Conservation (phyloP, 495 filamentous ascomycete species). For the Talaromyces wortmannii region DNA sequence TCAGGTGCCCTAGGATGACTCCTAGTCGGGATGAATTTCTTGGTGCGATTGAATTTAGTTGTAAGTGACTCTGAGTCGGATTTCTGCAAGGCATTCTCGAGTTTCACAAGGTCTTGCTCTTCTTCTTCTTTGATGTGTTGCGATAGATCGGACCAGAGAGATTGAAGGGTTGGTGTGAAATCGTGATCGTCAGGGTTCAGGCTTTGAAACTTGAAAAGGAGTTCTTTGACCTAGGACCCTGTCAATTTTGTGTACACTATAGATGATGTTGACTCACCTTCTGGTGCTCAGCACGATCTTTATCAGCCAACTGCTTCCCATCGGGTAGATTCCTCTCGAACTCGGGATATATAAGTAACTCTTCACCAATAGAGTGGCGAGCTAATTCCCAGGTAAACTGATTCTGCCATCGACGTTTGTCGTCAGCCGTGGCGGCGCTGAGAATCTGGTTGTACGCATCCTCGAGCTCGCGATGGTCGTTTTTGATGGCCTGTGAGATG, state of each 20-base stretch:
- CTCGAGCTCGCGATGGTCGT: slow-evolving; percentile 60
- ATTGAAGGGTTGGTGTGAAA: slow-evolving; percentile 45
- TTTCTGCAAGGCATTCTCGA: slow-evolving; percentile 39
- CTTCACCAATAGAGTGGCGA: slow-evolving; percentile 58
- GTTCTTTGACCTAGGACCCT: slow-evolving; percentile 48
- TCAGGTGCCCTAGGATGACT: slow-evolving; percentile 39
- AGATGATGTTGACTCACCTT: slow-evolving; percentile 19
- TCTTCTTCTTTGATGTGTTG: slow-evolving; percentile 60
- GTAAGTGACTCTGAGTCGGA: slow-evolving; percentile 38
- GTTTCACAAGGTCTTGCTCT: slow-evolving; percentile 37
- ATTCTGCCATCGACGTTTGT: slow-evolving; percentile 46
- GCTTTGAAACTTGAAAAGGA: slow-evolving; percentile 55
- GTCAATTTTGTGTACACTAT: background rate
- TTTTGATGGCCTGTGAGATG: slow-evolving; percentile 45
- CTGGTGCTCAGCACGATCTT: slow-evolving; percentile 54
- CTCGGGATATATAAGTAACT: slow-evolving; percentile 63
- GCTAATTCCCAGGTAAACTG: slow-evolving; percentile 68
- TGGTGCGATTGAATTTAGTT: slow-evolving; percentile 48
- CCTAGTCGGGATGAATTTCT: slow-evolving; percentile 53
- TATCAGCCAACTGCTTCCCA: slow-evolving; percentile 47
- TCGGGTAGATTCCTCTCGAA: slow-evolving; percentile 51
- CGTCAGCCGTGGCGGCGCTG: slow-evolving; percentile 28
- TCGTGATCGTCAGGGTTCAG: slow-evolving; percentile 34
- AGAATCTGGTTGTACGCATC: slow-evolving; percentile 51
- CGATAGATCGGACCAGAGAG: slow-evolving; percentile 42